Evolutionary conservation across 2,329 filamentous ascomycete genomes (phyloP).

Genomic region (Alternaria viburni): DNA sequence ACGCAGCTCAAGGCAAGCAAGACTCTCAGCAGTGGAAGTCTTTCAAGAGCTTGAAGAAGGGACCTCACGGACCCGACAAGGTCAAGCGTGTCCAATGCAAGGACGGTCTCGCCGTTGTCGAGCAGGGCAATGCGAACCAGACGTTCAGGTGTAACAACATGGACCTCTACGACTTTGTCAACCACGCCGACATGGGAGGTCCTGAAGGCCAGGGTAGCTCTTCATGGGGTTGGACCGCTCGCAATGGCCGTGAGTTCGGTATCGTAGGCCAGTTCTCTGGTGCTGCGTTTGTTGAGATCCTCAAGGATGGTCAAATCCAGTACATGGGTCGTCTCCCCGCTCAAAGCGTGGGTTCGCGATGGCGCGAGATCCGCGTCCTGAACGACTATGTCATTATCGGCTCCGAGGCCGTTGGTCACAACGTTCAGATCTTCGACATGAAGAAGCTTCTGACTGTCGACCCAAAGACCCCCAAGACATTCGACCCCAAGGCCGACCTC

Average conservation of each 20-base stretch:
- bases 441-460: conserved; percentile 52
- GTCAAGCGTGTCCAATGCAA: conserved; percentile 26
- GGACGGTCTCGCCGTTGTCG: conserved; percentile 29
- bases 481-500: conserved; percentile 39
- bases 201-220: conserved; percentile 48
- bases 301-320: conserved; percentile 55
- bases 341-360: conserved; percentile 53
- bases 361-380: conserved; percentile 59
- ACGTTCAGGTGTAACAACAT: conserved; percentile 45
- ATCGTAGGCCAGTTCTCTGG: conserved; percentile 62
- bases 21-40: conserved; percentile 26
- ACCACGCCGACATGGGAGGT: conserved; percentile 61
- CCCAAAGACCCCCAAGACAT: conserved; percentile 38
- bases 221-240: conserved; percentile 61
- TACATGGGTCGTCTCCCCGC: conserved; percentile 60
- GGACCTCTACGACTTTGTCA: conserved; percentile 64
- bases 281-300: conserved; percentile 60
- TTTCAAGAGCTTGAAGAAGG: conserved; percentile 28
- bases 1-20: conserved; percentile 26
- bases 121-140: conserved; percentile 30
- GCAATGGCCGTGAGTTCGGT: conserved; percentile 60
- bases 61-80: conserved; percentile 6
- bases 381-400: conserved; percentile 54
- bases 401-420: conserved; percentile 56
- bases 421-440: conserved; percentile 58